Percentiles rank a stretch among this genome's conserved stretches.
These are phyloP conservation scores for Scheffersomyces parashehatae DNA, from an alignment of 1,139 yeast species.

Conservation along the genomic window DNA sequence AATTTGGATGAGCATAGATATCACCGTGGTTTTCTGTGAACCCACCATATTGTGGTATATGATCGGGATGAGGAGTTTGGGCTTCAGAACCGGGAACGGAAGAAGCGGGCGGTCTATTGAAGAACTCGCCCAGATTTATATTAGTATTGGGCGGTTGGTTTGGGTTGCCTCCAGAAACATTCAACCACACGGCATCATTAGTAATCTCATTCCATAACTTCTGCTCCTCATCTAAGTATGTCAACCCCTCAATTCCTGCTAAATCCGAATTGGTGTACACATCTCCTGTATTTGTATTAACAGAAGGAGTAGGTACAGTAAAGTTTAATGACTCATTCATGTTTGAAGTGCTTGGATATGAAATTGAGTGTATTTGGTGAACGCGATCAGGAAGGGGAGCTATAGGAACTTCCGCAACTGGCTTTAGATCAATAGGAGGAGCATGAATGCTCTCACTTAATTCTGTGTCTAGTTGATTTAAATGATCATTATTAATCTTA, in stretches of 20 bases:
- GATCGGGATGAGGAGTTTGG: not conserved
- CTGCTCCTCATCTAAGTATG: constrained; percentile 52
- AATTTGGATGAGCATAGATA: constrained; percentile 2
- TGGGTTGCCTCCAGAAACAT: constrained; percentile 24
- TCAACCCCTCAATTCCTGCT: constrained; percentile 47
- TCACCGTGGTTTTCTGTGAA: constrained; percentile 2
- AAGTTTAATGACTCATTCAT: constrained; percentile 11
- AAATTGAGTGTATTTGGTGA: constrained; percentile 3
- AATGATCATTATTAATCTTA: constrained; percentile 8
- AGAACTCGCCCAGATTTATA: constrained; percentile 5
- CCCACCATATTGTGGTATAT: not conserved
- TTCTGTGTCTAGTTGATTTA: constrained; percentile 10
- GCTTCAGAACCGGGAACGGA: not conserved
- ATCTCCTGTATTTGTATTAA: constrained; percentile 13
- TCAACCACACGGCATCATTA: constrained; percentile 72
- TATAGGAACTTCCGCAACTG: not conserved
- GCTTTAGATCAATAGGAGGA: not conserved
- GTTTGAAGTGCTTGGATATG: not conserved
- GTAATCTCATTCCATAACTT: constrained; percentile 76
- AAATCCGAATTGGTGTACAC: constrained; percentile 36
- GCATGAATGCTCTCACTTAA: constrained; percentile 2
- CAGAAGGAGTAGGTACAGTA: constrained; percentile 1
- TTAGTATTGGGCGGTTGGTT: constrained; percentile 16
- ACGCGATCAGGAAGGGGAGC: constrained; percentile 1
- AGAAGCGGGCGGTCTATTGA: constrained; percentile 5